Evolutionary conservation across 2,329 filamentous ascomycete genomes (phyloP).

Genomic region (Emericellopsis cladophorae): DNA sequence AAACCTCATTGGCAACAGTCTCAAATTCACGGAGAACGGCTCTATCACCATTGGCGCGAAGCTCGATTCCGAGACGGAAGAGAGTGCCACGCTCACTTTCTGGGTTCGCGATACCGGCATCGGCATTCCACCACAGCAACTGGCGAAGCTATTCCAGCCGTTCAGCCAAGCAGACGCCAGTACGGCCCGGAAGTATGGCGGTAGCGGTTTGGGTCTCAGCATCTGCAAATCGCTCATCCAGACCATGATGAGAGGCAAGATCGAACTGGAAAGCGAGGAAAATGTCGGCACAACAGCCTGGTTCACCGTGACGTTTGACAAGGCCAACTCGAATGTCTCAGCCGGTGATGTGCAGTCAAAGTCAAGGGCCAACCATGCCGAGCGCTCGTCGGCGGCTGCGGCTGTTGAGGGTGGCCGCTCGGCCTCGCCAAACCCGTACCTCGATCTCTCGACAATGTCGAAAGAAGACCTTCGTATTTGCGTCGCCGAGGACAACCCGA

Average conservation of each 20-base stretch:
- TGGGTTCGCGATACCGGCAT: slow-evolving; percentile 87
- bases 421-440: slow-evolving; percentile 29
- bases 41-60: slow-evolving; percentile 73
- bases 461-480: slow-evolving; percentile 74
- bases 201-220: slow-evolving; percentile 79
- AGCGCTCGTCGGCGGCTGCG: slow-evolving; percentile 9
- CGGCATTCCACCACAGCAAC: slow-evolving; percentile 71
- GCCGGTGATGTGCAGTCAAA: slow-evolving; percentile 37
- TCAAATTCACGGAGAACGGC: slow-evolving; percentile 85
- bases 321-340: slow-evolving; percentile 52
- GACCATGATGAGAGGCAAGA: slow-evolving; percentile 78
- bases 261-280: slow-evolving; percentile 68
- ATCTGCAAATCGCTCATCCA: slow-evolving; percentile 94
- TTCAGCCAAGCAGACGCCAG: slow-evolving; percentile 90
- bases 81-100: slow-evolving; percentile 64
- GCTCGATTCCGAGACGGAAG: slow-evolving; percentile 57
- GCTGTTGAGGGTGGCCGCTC: slow-evolving; percentile 21
- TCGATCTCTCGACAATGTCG: slow-evolving; percentile 61
- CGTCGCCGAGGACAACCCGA: slow-evolving; percentile 89
- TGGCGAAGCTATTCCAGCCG: slow-evolving; percentile 78
- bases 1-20: slow-evolving; percentile 83
- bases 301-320: slow-evolving; percentile 78
- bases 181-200: slow-evolving; percentile 82
- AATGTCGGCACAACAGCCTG: slow-evolving; percentile 58
- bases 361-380: slow-evolving; percentile 20